Base-by-base conservation (phyloP, 352 stramenopile species). In the Lagenidium giganteum region DNA sequence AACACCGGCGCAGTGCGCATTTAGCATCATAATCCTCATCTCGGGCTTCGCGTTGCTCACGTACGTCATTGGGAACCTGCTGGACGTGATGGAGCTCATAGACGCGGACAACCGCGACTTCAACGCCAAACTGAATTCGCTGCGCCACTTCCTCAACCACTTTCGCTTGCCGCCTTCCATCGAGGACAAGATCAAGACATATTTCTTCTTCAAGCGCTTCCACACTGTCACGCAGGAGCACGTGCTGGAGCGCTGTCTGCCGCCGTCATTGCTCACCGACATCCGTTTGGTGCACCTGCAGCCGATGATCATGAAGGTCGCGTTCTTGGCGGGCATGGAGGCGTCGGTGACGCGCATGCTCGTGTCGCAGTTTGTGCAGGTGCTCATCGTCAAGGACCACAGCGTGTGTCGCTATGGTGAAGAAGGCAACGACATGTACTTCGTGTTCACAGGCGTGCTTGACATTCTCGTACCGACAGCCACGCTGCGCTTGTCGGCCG, bases 141-240 rank as follows among this genome's bases (percentile, higher is more conserved):
- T 80, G 6, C 64, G 67, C 3, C 58, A 74, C 25, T 40, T 83
- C 0, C 35, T 71, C 5, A 26, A 51, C 4, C 69, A 83, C 29
- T 80, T 80, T 27, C 41, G 50, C 4, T 48, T 83, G 3, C 55
- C 67, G 5, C 38, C 39, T 12, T 46, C 59, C 8, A 61, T 83
- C 9, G 36, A 57, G 26, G 36, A 67, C 9, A 57, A 61, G 1
- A 48, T 83, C 26, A 70, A 72, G 35, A 70, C 64, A 1, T 80
- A 59, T 46, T 80, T 63, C 36, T 67, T 69, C 36, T 83, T 80
- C 50, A 54, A 64, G 25, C 61, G 67, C 6, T 83, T 66, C 40
- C 70, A 80, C 32, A 72, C 64, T 1, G 78, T 80, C 54, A 76
- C 67, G 0, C 61, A 78, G 42, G 70, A 83, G 37, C 53, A 67